Evolutionary conservation across 164 flowering plant species (phyloP), one percentile per base, ranked within the genome.

Genomic region (Pachysandra terminalis): DNA sequence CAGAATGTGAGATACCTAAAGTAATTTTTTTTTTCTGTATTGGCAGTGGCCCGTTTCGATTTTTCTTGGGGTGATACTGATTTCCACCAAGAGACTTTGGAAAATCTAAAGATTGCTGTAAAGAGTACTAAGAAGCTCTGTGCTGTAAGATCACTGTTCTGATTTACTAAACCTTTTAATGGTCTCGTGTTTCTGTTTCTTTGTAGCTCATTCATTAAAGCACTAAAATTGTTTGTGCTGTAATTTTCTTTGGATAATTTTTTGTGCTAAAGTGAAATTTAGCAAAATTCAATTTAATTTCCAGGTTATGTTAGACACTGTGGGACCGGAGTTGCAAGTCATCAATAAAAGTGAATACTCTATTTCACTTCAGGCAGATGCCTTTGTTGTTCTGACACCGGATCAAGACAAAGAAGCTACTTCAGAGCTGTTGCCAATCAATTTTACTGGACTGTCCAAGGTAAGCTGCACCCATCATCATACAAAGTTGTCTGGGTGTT

Each of bases 301-400:
- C 67, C 81, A 92, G 98, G 96, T 92, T 68, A 92, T 92, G 98
- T 75, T 92, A 48, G 98, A 92, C 67, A 92, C 98, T 0, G 91
- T 87, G 66, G 95, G 98, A 19, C 79, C 98, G 24, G 98, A 92
- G 78, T 63, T 92, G 83, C 94, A 88, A 80, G 96, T 92, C 62
- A 83, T 87, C 32, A 92, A 92, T 60, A 90, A 80, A 67, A 80
- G 75, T 61, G 91, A 82, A 80, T 73, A 68, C 3, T 27, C 89
- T 41, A 87, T 92, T 70, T 74, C 86, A 10, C 95, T 92, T 37
- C 65, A 77, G 75, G 93, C 73, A 9, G 85, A 85, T 70, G 87
- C 71, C 12, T 32, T 51, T 61, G 96, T 92, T 64, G 79, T 82
- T 69, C 75, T 92, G 65, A 90, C 94, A 27, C 96, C 98, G 1